A percentile compares a stretch with the other conserved stretches of the same genome.
Conservation (phyloP, 73 alveolate species). For the Uronychia setigera region DNA sequence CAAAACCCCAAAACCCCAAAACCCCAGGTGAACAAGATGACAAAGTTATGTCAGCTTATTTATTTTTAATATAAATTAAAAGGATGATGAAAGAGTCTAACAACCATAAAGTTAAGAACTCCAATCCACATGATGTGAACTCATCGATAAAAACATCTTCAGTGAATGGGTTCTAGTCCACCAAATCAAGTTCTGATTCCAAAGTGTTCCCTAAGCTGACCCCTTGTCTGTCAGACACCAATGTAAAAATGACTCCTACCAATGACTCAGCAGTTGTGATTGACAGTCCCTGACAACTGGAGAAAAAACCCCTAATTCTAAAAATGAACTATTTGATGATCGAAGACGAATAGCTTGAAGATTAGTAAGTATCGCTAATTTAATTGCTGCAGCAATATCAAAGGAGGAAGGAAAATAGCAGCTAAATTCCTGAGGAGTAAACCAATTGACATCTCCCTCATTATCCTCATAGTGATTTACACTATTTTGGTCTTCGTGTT, state of each 20-base stretch:
- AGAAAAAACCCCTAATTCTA: background rate
- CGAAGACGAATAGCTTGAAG: background rate
- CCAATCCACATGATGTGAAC: too few relatives aligned
- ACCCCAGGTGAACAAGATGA: too few relatives aligned
- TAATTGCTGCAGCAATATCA: background rate
- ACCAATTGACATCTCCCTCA: background rate
- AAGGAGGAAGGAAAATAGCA: background rate
- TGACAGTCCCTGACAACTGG: background rate
- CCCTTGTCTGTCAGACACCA: background rate
- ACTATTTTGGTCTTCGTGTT: background rate
- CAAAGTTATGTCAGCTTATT: too few relatives aligned
- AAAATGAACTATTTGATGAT: background rate
- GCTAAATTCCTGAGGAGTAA: background rate
- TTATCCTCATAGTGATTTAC: background rate
- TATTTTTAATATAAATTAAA: too few relatives aligned
- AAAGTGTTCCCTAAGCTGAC: background rate
- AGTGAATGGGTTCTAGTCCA: slow-evolving; percentile 4
- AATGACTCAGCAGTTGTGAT: slow-evolving; percentile 1
- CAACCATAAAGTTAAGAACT: too few relatives aligned
- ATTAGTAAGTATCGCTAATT: background rate
- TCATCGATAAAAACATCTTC: background rate
- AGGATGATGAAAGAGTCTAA: too few relatives aligned
- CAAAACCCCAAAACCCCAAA: too few relatives aligned
- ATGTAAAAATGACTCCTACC: slow-evolving; percentile 25
- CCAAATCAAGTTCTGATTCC: background rate